Evolutionary conservation across 2,329 filamentous ascomycete genomes (phyloP).

Genomic region (Aspergillus tanneri): DNA sequence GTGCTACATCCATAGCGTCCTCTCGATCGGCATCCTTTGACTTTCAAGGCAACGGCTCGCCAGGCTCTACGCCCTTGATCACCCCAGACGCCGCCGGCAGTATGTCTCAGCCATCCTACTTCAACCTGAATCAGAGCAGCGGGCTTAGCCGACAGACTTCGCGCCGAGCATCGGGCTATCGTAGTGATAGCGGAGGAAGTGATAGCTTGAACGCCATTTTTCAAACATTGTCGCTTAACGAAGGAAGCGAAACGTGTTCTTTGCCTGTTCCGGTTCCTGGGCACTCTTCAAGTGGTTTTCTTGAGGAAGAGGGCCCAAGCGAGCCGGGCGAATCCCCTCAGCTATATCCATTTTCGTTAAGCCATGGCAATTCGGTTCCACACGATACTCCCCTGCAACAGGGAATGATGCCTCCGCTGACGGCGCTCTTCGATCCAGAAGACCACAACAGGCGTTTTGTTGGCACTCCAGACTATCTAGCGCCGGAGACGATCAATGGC

Average conservation of each 20-base stretch:
- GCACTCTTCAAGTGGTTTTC: conserved; percentile 48
- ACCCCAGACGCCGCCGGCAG: conserved; percentile 70
- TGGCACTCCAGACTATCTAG: conserved; percentile 93
- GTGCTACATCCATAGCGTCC: conserved; percentile 79
- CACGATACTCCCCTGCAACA: conserved; percentile 53
- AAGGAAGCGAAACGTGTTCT: conserved; percentile 50
- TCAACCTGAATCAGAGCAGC: conserved; percentile 61
- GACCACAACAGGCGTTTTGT: conserved; percentile 92
- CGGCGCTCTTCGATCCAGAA: conserved; percentile 92
- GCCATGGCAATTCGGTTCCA: conserved; percentile 50
- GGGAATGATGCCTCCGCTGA: conserved; percentile 83
- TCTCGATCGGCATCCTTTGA: conserved; percentile 94
- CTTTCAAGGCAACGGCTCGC: conserved; percentile 75
- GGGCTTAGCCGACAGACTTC: conserved; percentile 61
- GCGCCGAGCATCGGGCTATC: conserved; percentile 71
- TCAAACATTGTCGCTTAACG: conserved; percentile 71
- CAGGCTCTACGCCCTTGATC: conserved; percentile 80
- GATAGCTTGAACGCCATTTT: conserved; percentile 83
- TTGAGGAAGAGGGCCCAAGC: conserved; percentile 73
- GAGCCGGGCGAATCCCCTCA: conserved; percentile 76
- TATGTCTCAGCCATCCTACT: conserved; percentile 87
- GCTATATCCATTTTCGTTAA: conserved; percentile 63
- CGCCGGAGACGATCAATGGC: conserved; percentile 93
- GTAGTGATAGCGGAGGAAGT: conserved; percentile 90
- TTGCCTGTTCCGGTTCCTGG: conserved; percentile 32